Conservation (phyloP, 208 protist genomes). For the Acanthamoeba lugdunensis region DNA sequence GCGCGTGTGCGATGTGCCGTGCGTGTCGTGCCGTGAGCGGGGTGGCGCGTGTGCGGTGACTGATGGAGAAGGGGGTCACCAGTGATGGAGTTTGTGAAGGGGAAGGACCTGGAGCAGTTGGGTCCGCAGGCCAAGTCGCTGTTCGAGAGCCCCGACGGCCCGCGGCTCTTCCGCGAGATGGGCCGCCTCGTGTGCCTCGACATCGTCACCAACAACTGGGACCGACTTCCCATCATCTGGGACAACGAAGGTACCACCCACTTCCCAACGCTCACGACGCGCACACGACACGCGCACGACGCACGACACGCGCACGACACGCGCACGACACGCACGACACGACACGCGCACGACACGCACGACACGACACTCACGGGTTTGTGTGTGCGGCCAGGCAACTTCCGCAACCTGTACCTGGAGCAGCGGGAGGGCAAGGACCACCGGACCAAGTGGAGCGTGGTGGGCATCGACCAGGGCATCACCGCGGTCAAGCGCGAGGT, state of each 20-base stretch:
- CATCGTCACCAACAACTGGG: conserved; percentile 45
- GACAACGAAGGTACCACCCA: conserved; percentile 12
- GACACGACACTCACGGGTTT: no score
- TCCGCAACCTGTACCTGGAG: background rate
- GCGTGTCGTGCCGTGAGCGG: background rate
- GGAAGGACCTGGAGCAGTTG: conserved; percentile 23
- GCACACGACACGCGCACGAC: no score
- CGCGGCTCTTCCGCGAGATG: background rate
- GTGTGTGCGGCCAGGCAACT: background rate
- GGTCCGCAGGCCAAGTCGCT: conserved; percentile 8
- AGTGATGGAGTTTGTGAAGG: conserved; percentile 32
- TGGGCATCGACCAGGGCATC: conserved; percentile 31
- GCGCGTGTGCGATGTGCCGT: background rate
- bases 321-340: no score
- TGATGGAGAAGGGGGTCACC: no score
- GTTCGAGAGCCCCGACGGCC: background rate
- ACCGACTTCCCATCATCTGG: conserved; percentile 24
- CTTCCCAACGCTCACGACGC: no score
- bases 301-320: no score
- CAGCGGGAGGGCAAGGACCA: background rate
- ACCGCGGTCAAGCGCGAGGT: background rate
- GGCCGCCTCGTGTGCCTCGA: conserved; percentile 3
- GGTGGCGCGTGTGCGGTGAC: no score
- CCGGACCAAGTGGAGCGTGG: conserved; percentile 17
- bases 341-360: no score